phyloP scores from a whole-genome alignment of 192 early-diverging fungal species.

The Backusella tuberculispora region DNA sequence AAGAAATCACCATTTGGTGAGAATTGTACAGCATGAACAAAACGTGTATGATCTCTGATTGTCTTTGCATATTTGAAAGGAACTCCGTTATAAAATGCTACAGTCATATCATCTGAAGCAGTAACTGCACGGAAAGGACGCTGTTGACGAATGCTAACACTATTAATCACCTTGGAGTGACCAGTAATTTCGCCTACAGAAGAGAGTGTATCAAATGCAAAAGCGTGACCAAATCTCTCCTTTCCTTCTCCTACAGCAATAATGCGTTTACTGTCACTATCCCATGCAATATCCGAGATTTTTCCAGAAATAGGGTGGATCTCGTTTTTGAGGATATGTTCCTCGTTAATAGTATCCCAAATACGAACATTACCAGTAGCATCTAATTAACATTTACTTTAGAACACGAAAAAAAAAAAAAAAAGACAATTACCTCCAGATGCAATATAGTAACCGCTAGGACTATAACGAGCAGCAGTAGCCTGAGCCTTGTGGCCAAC shows the following conservation, averaged over 20 bases:
- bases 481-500: constrained; percentile 75
- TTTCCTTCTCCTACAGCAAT: constrained; percentile 96
- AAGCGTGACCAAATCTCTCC: constrained; percentile 90
- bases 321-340: constrained; percentile 87
- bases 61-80: constrained; percentile 84
- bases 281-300: constrained; percentile 93
- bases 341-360: constrained; percentile 86
- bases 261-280: constrained; percentile 93
- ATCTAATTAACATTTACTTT: constrained; percentile 44
- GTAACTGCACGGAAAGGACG: constrained; percentile 95
- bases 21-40: constrained; percentile 90
- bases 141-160: constrained; percentile 83
- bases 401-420: constrained; percentile 1
- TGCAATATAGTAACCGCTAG: constrained; percentile 94
- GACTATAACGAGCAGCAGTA: constrained; percentile 88
- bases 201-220: constrained; percentile 87
- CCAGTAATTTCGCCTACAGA: constrained; percentile 91
- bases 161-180: constrained; percentile 88
- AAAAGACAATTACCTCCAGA: constrained; percentile 75
- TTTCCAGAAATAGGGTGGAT: constrained; percentile 72
- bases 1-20: constrained; percentile 82
- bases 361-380: constrained; percentile 89
- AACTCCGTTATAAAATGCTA: constrained; percentile 91
- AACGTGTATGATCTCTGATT: constrained; percentile 83
- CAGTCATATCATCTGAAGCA: constrained; percentile 85